Conservation (phyloP, 805 yeast genomes). For the Nakazawaea laoshanensis region DNA sequence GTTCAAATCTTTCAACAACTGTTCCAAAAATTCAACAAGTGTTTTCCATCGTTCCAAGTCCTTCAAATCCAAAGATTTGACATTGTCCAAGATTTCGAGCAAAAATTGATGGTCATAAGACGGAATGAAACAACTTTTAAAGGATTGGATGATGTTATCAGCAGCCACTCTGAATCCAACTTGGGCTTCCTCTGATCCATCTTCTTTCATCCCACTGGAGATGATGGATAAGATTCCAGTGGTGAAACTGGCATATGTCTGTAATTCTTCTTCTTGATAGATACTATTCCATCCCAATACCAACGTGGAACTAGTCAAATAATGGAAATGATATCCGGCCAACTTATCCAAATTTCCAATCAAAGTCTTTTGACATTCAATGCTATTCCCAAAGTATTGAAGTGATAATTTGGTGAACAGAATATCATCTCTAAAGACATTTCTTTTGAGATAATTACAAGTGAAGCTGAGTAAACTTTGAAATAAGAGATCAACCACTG, state of each 20-base stretch:
- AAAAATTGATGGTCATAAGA: conserved; percentile 1
- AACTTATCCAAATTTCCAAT: background rate
- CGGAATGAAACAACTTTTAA: conserved; percentile 4
- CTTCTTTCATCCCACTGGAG: background rate
- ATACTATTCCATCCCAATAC: conserved; percentile 1
- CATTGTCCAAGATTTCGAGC: background rate
- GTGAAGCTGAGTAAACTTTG: conserved; percentile 1
- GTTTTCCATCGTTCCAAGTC: background rate
- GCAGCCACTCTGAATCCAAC: background rate
- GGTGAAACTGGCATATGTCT: conserved; percentile 1
- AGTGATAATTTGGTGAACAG: background rate
- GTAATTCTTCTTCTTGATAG: conserved; percentile 1
- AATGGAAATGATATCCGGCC: conserved; percentile 4
- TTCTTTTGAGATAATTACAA: conserved; percentile 1
- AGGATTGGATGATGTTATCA: conserved; percentile 3
- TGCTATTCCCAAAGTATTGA: conserved; percentile 1
- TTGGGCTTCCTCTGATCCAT: background rate
- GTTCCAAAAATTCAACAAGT: background rate
- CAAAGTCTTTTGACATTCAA: conserved; percentile 1
- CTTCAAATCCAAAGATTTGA: background rate
- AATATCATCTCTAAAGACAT: background rate
- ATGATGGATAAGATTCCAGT: conserved; percentile 5
- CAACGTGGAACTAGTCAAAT: conserved; percentile 4
- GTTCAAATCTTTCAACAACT: background rate
- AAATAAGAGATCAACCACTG: conserved; percentile 2